Percentiles rank a stretch among this genome's conserved stretches.
Evolutionary conservation across 2,329 filamentous ascomycete genomes (phyloP).

Genomic region (Fusarium oligoseptatum): DNA sequence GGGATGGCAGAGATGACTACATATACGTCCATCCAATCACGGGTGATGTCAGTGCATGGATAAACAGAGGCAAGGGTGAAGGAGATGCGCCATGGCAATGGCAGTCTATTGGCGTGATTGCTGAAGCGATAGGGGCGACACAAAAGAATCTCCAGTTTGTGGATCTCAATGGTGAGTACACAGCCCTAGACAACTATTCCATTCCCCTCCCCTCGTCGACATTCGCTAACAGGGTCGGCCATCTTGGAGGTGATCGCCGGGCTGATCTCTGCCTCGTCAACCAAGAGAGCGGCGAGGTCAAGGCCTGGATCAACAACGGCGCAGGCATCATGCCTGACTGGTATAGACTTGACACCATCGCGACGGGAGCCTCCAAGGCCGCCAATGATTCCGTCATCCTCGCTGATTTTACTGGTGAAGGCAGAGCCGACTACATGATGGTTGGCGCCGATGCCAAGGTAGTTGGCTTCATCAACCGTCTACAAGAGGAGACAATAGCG

Average conservation of each 20-base stretch:
- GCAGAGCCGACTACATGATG: background rate
- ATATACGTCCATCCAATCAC: constrained; percentile 3
- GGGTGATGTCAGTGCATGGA: constrained; percentile 6
- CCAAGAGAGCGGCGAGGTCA: background rate
- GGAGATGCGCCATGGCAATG: background rate
- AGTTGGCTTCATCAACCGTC: background rate
- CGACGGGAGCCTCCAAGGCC: background rate
- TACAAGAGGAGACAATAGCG: background rate
- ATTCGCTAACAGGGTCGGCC: background rate
- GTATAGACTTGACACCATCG: background rate
- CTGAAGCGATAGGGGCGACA: background rate
- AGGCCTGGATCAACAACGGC: background rate
- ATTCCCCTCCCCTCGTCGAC: background rate
- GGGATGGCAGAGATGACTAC: constrained; percentile 18
- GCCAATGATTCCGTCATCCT: background rate
- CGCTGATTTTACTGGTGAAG: background rate
- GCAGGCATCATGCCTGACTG: background rate
- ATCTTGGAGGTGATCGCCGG: background rate
- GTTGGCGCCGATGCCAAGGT: background rate
- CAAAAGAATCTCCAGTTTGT: background rate
- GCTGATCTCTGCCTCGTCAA: background rate
- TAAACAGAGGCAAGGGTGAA: background rate
- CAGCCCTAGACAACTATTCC: background rate
- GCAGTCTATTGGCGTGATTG: background rate
- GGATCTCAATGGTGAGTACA: background rate